Conservation (phyloP, 345 rosid genomes). For the Hibiscus mutabilis region DNA sequence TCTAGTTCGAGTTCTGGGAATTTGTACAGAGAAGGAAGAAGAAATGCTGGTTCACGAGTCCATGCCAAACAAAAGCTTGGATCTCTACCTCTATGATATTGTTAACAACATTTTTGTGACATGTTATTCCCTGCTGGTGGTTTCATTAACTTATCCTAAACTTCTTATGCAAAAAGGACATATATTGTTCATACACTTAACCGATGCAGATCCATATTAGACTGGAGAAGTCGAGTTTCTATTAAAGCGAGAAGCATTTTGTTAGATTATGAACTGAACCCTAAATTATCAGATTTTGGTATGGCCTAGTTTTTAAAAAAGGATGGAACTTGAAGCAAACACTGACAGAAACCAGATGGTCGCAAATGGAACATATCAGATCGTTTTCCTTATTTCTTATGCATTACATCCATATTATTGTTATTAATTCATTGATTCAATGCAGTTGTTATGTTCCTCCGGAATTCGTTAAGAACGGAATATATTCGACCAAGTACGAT, state of each 20-base stretch:
- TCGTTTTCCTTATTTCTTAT: not conserved
- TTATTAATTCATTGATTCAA: not conserved
- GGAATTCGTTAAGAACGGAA: conserved; percentile 37
- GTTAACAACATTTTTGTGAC: not conserved
- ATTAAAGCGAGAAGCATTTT: conserved; percentile 9
- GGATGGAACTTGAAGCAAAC: conserved; percentile 4
- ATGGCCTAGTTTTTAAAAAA: not conserved
- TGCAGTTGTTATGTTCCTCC: conserved; percentile 49
- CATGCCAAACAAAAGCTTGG: conserved; percentile 20
- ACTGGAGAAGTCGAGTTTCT: not conserved
- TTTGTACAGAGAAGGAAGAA: conserved; percentile 15
- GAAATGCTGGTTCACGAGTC: conserved; percentile 13
- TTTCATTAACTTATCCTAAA: not conserved
- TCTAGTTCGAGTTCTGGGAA: conserved; percentile 9
- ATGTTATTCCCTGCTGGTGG: not conserved
- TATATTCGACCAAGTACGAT: conserved; percentile 41
- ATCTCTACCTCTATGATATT: conserved; percentile 18
- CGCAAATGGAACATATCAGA: not conserved
- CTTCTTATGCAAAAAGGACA: not conserved
- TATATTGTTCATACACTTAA: not conserved
- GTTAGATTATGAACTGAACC: conserved; percentile 1
- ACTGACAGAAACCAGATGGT: not conserved
- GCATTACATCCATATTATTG: not conserved
- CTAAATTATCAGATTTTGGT: not conserved
- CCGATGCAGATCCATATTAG: not conserved